phyloP scores from a whole-genome alignment of 2,329 filamentous ascomycete genomes.

The Beauveria pseudobassiana region DNA sequence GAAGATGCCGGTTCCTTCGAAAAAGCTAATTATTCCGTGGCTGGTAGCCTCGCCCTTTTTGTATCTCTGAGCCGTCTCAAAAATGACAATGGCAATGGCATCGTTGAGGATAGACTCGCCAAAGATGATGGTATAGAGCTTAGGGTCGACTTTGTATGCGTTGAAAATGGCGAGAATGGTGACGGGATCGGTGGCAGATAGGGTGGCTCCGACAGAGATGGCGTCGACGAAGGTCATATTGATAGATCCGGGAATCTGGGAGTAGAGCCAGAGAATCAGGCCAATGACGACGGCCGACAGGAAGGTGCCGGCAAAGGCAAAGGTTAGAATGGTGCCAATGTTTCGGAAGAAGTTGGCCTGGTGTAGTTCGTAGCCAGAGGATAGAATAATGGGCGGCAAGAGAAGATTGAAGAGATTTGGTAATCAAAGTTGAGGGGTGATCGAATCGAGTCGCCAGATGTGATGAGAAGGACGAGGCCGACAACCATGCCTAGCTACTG shows the following conservation, averaged over 20 bases:
- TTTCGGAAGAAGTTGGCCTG: conserved; percentile 99
- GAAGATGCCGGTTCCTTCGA: conserved; percentile 91
- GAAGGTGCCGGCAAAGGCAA: conserved; percentile 95
- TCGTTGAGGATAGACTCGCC: conserved; percentile 98
- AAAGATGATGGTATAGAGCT: conserved; percentile 97
- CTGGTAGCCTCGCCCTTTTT: conserved; percentile 65
- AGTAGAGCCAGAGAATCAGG: conserved; percentile 81
- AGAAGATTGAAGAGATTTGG: conserved; percentile 98
- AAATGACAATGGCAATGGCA: conserved; percentile 95
- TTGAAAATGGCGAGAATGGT: conserved; percentile 99
- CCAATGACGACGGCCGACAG: conserved; percentile 94
- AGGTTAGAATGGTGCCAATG: conserved; percentile 93
- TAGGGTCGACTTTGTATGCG: conserved; percentile 97
- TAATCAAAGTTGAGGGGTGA: conserved; percentile 95
- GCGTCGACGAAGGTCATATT: conserved; percentile 90
- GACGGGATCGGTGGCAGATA: conserved; percentile 94
- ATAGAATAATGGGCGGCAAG: conserved; percentile 95
- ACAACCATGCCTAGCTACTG: conserved; percentile 80
- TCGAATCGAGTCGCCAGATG: conserved; percentile 74
- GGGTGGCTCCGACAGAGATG: conserved; percentile 89
- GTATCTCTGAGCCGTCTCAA: conserved; percentile 94
- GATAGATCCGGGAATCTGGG: conserved; percentile 73
- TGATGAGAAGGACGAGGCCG: conserved; percentile 77
- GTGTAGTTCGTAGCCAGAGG: conserved; percentile 93
- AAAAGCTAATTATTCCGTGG: conserved; percentile 71